A percentile compares a stretch with the other conserved stretches of the same genome.
Conservation (phyloP, 2,329 filamentous ascomycete genomes). For the Neonectria hederae region DNA sequence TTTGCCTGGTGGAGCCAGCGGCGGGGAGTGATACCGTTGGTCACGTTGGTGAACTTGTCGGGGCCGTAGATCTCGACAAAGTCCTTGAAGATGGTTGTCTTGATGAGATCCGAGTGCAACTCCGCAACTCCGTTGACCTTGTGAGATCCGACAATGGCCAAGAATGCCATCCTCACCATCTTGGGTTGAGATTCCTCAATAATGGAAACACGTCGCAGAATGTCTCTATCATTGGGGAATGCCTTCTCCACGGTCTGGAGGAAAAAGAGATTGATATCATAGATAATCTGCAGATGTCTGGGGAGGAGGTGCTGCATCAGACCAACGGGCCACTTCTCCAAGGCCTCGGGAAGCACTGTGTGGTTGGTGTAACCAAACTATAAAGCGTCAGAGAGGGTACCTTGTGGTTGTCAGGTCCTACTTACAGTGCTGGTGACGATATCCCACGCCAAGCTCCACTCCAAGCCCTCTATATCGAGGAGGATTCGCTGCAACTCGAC, state of each 20-base stretch:
- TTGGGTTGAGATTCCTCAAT: conserved; percentile 97
- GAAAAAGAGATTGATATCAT: conserved; percentile 97
- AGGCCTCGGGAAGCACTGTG: conserved; percentile 93
- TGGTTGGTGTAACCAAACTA: conserved; percentile 98
- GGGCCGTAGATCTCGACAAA: conserved; percentile 94
- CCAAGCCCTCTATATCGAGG: conserved; percentile 86
- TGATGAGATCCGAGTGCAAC: conserved; percentile 96
- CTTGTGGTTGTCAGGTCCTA: conserved; percentile 18
- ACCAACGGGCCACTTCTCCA: conserved; percentile 98
- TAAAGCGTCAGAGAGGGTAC: conserved; percentile 24
- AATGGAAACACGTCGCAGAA: conserved; percentile 89
- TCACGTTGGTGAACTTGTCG: conserved; percentile 99
- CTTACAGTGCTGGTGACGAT: conserved; percentile 76
- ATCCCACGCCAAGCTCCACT: conserved; percentile 92
- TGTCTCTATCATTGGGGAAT: conserved; percentile 89
- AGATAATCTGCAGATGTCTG: conserved; percentile 95
- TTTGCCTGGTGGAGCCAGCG: conserved; percentile 99
- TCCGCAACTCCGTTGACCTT: conserved; percentile 99
- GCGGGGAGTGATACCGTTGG: conserved; percentile 95
- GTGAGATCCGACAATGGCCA: conserved; percentile 96
- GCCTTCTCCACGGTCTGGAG: conserved; percentile 88
- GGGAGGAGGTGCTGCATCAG: conserved; percentile 92
- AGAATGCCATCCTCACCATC: conserved; percentile 97
- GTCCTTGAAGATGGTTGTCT: conserved; percentile 99
- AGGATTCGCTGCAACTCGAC: conserved; percentile 95